These are phyloP conservation scores for Orbilia blumenaviensis DNA, from an alignment of 2,329 filamentous ascomycete genomes.

Conservation along the genomic window DNA sequence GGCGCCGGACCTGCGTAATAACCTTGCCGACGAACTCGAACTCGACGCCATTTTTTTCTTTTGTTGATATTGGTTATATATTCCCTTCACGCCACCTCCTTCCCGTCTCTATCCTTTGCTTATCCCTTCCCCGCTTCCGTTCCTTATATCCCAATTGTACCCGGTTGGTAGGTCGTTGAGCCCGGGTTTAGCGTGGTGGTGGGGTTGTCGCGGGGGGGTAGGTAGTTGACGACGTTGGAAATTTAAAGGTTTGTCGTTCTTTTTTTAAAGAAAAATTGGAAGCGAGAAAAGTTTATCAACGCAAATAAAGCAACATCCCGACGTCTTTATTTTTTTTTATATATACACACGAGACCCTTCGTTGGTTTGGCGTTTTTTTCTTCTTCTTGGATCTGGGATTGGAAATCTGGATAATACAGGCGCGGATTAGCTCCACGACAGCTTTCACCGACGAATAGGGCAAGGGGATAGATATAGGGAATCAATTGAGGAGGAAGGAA, in stretches of 20 bases:
- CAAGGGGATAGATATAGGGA: too few species aligned
- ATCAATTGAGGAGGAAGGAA: background rate
- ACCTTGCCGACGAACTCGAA: conserved; percentile 46
- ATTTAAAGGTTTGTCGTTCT: background rate
- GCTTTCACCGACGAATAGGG: background rate
- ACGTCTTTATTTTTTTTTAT: background rate
- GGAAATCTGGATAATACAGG: background rate
- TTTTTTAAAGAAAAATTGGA: background rate
- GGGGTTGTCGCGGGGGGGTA: background rate
- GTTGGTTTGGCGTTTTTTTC: too few species aligned
- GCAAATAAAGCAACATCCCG: conserved; percentile 40
- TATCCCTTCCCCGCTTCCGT: too few species aligned
- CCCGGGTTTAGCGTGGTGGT: background rate
- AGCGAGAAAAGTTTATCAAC: conserved; percentile 27
- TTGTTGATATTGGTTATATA: too few species aligned
- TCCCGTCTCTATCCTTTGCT: background rate
- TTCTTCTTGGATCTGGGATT: too few species aligned
- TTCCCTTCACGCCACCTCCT: background rate
- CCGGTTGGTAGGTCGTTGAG: background rate
- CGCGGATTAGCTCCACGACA: background rate
- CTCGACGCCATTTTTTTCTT: conserved; percentile 51
- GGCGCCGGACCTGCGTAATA: conserved; percentile 40
- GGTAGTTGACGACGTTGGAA: conserved; percentile 15
- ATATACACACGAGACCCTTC: too few species aligned
- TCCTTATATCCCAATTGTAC: background rate